phyloP scores from a whole-genome alignment of 2,329 filamentous ascomycete genomes.

The Trichoderma brevicompactum region DNA sequence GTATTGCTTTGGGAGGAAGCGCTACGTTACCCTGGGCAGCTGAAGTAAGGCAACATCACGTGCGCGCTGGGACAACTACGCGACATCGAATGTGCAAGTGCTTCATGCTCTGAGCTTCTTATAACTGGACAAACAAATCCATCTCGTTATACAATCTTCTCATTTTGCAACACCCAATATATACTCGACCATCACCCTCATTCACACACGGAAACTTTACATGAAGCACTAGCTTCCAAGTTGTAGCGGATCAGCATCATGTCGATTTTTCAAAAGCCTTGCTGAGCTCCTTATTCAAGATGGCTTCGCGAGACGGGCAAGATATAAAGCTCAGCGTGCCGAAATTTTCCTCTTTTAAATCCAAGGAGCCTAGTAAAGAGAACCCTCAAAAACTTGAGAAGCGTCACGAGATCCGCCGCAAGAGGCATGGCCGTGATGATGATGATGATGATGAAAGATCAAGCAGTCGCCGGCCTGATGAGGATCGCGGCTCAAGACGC shows the following conservation, averaged over 20 bases:
- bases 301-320: constrained; percentile 17
- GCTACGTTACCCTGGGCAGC: too few relatives aligned
- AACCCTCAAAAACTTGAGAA: constrained; percentile 29
- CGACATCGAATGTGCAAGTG: too few relatives aligned
- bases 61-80: too few relatives aligned
- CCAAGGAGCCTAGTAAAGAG: constrained; percentile 47
- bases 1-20: too few relatives aligned
- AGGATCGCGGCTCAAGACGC: constrained; percentile 30
- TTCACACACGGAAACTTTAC: background rate
- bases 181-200: background rate
- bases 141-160: too few relatives aligned
- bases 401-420: constrained; percentile 8
- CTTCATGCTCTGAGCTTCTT: too few relatives aligned
- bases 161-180: background rate
- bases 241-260: background rate
- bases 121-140: too few relatives aligned
- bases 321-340: constrained; percentile 47
- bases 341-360: constrained; percentile 75
- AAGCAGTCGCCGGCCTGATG: constrained; percentile 24
- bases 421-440: constrained; percentile 33
- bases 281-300: constrained; percentile 10
- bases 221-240: background rate
- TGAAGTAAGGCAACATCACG: too few relatives aligned
- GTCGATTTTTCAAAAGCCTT: background rate
- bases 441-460: constrained; percentile 20